A percentile compares a stretch with the other conserved stretches of the same genome.
Evolutionary conservation across 352 stramenopile genomes (phyloP).

Genomic region (Pythium aristosporum): DNA sequence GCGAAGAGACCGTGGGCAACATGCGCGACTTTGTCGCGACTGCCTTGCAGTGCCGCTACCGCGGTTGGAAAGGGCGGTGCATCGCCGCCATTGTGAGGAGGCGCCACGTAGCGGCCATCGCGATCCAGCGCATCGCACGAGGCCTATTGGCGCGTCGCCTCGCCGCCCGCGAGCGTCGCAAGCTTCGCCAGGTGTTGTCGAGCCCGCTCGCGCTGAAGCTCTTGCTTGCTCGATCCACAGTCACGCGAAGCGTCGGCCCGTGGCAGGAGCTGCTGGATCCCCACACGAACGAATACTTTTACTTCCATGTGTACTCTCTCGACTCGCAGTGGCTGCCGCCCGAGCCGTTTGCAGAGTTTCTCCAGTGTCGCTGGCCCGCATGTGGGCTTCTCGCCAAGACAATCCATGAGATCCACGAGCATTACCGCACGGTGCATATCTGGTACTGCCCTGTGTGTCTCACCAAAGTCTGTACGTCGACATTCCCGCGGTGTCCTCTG

Average conservation of each 20-base stretch:
- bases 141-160: conserved; percentile 47
- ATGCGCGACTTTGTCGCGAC: conserved; percentile 77
- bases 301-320: conserved; percentile 78
- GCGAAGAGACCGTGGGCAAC: conserved; percentile 71
- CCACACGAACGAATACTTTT: conserved; percentile 86
- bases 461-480: conserved; percentile 61
- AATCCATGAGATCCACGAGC: conserved; percentile 79
- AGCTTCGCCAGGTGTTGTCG: conserved; percentile 58
- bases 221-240: conserved; percentile 60
- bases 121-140: conserved; percentile 56
- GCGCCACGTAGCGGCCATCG: conserved; percentile 49
- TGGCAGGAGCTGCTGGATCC: conserved; percentile 81
- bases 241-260: conserved; percentile 58
- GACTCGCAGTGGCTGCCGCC: conserved; percentile 81
- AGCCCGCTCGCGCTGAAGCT: conserved; percentile 67
- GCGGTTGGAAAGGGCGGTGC: conserved; percentile 57
- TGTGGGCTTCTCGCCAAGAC: conserved; percentile 52
- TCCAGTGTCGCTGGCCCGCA: conserved; percentile 60
- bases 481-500: conserved; percentile 62
- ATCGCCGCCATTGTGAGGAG: conserved; percentile 30
- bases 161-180: conserved; percentile 45
- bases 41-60: conserved; percentile 60
- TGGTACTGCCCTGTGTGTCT: conserved; percentile 84
- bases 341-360: conserved; percentile 57
- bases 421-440: conserved; percentile 57